Evolutionary conservation across 768 basidiomycete genomes (phyloP), one percentile per base, ranked within the genome.

Genomic region (Scleroderma bovista): DNA sequence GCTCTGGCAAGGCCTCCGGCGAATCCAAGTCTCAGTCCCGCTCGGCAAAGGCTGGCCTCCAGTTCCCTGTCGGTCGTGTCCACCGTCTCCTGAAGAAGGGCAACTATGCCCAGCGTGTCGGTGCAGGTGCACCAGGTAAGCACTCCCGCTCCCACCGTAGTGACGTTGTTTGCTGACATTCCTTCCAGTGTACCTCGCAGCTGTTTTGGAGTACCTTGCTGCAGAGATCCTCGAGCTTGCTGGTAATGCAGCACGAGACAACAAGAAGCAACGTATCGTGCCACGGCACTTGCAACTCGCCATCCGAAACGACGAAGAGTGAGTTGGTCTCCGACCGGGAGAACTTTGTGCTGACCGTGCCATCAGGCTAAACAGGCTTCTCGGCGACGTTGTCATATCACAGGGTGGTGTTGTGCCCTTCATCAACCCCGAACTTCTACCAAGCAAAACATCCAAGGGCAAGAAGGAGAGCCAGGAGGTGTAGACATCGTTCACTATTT

Each of bases 211-310:
- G 63, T 79, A 82, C 58, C 74, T 83, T 53, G 74, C 79, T 6
- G 80, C 80, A 50, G 80, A 82, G 63, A 80, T 82, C 57, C 75
- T 83, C 52, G 80, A 82, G 62, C 66, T 82, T 29, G 81, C 80
- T 58, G 80, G 80, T 16, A 75, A 75, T 15, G 76, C 77, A 51
- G 76, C 77, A 31, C 74, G 75, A 43, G 76, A 72, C 55, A 78
- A 78, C 71, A 78, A 77, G 68, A 76, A 81, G 60, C 73, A 77
- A 29, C 78, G 80, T 72, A 82, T 83, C 60, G 76, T 81, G 16
- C 81, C 81, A 50, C 77, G 81, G 52, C 81, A 83, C 69, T 64
- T 83, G 53, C 81, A 83, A 63, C 71, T 83, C 61, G 81, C 81
- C 56, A 80, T 83, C 63, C 75, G 82, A 54, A 79, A 81, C 63